Conservation (phyloP, 352 stramenopile species). For the Nannochloropsis limnetica region DNA sequence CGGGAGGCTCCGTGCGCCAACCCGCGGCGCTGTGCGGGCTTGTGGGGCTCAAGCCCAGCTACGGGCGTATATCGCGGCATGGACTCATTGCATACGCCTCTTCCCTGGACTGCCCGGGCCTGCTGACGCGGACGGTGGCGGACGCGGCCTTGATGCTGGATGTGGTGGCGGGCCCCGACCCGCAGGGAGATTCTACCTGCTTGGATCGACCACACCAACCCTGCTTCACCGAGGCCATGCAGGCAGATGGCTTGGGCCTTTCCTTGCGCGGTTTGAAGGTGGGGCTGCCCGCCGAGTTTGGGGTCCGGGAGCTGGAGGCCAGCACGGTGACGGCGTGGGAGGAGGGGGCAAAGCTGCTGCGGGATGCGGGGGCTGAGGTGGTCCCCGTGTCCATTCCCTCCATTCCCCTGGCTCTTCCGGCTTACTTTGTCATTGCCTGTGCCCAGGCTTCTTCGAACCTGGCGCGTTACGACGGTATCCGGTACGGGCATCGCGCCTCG, state of each 20-base stretch:
- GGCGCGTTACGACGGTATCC: conserved; percentile 88
- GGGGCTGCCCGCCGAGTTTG: neutral
- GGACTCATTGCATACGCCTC: conserved; percentile 91
- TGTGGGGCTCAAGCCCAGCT: conserved; percentile 92
- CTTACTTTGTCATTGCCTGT: conserved; percentile 94
- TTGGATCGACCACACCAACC: conserved; percentile 10
- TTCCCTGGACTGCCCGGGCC: conserved; percentile 86
- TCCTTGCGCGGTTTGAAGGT: neutral
- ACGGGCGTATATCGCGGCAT: conserved; percentile 86
- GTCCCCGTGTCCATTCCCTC: conserved; percentile 56
- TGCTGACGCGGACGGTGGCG: conserved; percentile 73
- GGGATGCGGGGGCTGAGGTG: conserved; percentile 50
- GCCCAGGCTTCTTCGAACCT: conserved; percentile 95
- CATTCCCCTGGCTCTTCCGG: conserved; percentile 68
- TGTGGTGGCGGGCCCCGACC: conserved; percentile 66
- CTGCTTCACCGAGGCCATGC: conserved; percentile 3
- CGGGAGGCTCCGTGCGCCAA: conserved; percentile 86
- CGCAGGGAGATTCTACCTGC: conserved; percentile 65
- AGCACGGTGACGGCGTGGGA: conserved; percentile 41
- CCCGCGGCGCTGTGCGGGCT: conserved; percentile 87
- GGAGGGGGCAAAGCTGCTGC: conserved; percentile 34
- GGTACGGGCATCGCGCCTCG: conserved; percentile 63
- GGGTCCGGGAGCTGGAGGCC: conserved; percentile 34
- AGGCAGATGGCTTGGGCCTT: neutral
- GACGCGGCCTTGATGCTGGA: conserved; percentile 68